phyloP scores from a whole-genome alignment of 768 basidiomycete species.

The Grammothele lineata region DNA sequence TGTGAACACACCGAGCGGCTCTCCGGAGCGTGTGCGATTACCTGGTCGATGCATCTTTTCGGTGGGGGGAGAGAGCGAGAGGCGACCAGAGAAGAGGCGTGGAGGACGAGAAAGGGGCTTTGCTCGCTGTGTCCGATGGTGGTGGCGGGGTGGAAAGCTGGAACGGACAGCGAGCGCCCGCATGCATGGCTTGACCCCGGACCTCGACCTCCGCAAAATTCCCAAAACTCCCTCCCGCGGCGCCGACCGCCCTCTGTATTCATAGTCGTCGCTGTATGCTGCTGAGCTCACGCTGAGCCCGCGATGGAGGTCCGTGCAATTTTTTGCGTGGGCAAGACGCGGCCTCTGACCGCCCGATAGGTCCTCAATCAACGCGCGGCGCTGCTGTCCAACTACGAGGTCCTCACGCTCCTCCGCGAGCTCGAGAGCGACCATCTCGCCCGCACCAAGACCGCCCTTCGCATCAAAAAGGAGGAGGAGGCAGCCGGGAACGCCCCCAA shows the following conservation, averaged over 20 bases:
- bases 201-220: conserved; percentile 4
- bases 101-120: conserved; percentile 13
- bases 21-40: conserved; percentile 19
- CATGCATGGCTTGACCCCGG: conserved; percentile 14
- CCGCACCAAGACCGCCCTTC: conserved; percentile 62
- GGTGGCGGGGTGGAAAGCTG: conserved; percentile 18
- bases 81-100: conserved; percentile 5
- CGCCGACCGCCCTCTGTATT: conserved; percentile 6
- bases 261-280: conserved; percentile 12
- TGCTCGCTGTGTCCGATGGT: conserved; percentile 18
- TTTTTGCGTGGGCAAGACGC: neutral
- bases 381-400: conserved; percentile 88
- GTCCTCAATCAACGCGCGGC: conserved; percentile 68
- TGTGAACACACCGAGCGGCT: conserved; percentile 16
- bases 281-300: neutral
- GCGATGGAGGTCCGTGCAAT: conserved; percentile 24
- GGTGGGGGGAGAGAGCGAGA: conserved; percentile 1
- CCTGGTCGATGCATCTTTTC: conserved; percentile 34
- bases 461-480: conserved; percentile 78
- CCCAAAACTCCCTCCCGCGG: neutral
- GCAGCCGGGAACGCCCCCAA: conserved; percentile 34
- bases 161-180: conserved; percentile 14
- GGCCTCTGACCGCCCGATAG: conserved; percentile 30
- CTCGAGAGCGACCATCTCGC: conserved; percentile 72
- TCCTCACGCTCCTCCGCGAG: conserved; percentile 69